Base-by-base conservation (phyloP, 495 filamentous ascomycete species). In the Sordaria brevicollis region DNA sequence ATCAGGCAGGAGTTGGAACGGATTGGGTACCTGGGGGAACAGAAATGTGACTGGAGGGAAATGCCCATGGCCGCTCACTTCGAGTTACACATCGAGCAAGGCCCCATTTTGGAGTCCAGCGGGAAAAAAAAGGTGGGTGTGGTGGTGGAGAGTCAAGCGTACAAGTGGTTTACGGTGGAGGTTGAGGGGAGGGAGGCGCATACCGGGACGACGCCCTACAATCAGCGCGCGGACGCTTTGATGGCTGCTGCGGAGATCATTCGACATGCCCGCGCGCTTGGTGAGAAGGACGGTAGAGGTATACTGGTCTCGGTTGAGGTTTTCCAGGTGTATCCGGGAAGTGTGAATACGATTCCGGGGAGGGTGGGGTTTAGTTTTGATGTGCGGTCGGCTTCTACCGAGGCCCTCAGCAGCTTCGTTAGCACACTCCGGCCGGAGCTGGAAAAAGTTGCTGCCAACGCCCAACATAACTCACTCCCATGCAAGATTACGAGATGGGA, bases 21-120 rank as follows among this genome's bases (percentile, higher is more conserved):
- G 54, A 92, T 93, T 65, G 88, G 88, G 11, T 93, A 92, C 70
- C 80, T 92, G 2, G 91, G 91, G 38, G 71, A 74, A 0, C 78
- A 83, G 1, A 84, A 86, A 6, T 86, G 86, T 17, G 88, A 83
- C 65, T 84, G 90, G 76, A 81, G 85, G 70, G 78, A 83, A 65
- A 89, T 86, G 13, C 91, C 90, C 0, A 88, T 94, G 81, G 92
- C 87, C 19, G 92, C 92, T 2, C 91, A 93, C 76, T 94, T 94
- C 77, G 92, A 95, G 75, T 81, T 93, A 4, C 92, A 94, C 74
- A 93, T 94, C 68, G 92, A 94, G 74, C 91, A 94, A 79, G 91
- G 91, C 0, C 90, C 90, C 17, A 86, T 90, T 43, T 84, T 94
- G 3, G 86, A 92, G 67, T 79, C 81, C 2, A 54, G 13, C 5